phyloP scores from a whole-genome alignment of 345 rosid genomes.

The Corchorus capsularis region DNA sequence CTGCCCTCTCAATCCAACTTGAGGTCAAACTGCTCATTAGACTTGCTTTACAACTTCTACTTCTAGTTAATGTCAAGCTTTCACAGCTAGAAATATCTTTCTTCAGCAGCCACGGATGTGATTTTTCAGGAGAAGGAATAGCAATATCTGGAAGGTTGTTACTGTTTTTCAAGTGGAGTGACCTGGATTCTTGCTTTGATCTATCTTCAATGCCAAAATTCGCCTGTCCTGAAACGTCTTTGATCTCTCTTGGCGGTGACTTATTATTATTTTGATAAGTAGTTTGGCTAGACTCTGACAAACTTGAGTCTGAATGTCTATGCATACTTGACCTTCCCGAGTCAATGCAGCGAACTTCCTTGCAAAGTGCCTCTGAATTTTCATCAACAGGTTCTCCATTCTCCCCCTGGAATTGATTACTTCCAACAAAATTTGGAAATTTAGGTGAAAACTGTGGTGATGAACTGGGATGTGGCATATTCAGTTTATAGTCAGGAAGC shows the following conservation, averaged over 20 bases:
- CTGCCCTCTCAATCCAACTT: constrained; percentile 36
- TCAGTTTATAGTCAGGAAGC: constrained; percentile 52
- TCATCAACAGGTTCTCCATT: constrained; percentile 42
- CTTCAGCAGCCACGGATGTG: constrained; percentile 35
- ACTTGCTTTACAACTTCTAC: constrained; percentile 73
- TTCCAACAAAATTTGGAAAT: constrained; percentile 31
- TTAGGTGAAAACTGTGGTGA: constrained; percentile 34
- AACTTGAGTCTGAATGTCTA: constrained; percentile 30
- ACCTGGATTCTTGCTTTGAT: constrained; percentile 32
- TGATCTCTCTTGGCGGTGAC: constrained; percentile 27
- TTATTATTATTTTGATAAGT: constrained; percentile 24
- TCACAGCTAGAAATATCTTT: constrained; percentile 37
- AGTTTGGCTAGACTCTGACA: constrained; percentile 33
- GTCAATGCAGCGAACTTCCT: constrained; percentile 60
- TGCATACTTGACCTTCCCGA: constrained; percentile 43
- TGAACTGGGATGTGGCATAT: constrained; percentile 35
- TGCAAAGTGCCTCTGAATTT: constrained; percentile 48
- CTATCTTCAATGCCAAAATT: constrained; percentile 34
- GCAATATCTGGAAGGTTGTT: constrained; percentile 28
- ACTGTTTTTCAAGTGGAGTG: constrained; percentile 27
- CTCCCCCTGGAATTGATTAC: constrained; percentile 34
- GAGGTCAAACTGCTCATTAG: constrained; percentile 33
- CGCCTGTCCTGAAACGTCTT: constrained; percentile 24
- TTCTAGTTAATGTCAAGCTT: constrained; percentile 52
- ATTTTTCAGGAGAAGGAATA: constrained; percentile 43